A percentile compares a stretch with the other conserved stretches of the same genome.
Evolutionary conservation across 148 eudicot species (phyloP).

Genomic region (Gaultheria prostrata): DNA sequence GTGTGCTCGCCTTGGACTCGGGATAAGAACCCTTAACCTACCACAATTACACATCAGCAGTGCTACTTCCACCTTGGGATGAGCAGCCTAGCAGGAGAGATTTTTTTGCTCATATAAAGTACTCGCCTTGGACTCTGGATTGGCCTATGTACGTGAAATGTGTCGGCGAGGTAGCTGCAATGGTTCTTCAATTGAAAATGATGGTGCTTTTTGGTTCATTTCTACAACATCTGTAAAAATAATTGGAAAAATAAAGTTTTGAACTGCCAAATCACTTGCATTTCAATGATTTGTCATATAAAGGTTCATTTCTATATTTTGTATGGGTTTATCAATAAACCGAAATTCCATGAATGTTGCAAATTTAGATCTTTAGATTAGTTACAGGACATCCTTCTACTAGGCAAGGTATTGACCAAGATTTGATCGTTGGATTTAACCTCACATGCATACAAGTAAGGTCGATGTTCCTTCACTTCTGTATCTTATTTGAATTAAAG

Average conservation of each 20-base stretch:
- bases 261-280: too few relatives aligned
- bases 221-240: too few relatives aligned
- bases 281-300: too few relatives aligned
- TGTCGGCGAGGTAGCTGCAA: slow-evolving; percentile 22
- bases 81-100: slow-evolving; percentile 69
- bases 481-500: neutral
- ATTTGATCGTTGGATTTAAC: neutral
- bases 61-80: too few relatives aligned
- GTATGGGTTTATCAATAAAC: neutral
- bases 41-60: too few relatives aligned
- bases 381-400: neutral
- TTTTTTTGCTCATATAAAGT: slow-evolving; percentile 48
- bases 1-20: too few relatives aligned
- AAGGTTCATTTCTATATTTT: too few relatives aligned
- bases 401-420: neutral
- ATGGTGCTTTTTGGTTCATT: slow-evolving; percentile 65
- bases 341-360: neutral
- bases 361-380: neutral
- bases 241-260: too few relatives aligned
- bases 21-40: too few relatives aligned
- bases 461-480: neutral
- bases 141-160: slow-evolving; percentile 67
- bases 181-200: slow-evolving; percentile 38
- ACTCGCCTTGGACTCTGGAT: slow-evolving; percentile 24
- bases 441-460: neutral